Evolutionary conservation across 2,329 filamentous ascomycete species (phyloP).

Genomic region (Trichoderma arundinaceum): DNA sequence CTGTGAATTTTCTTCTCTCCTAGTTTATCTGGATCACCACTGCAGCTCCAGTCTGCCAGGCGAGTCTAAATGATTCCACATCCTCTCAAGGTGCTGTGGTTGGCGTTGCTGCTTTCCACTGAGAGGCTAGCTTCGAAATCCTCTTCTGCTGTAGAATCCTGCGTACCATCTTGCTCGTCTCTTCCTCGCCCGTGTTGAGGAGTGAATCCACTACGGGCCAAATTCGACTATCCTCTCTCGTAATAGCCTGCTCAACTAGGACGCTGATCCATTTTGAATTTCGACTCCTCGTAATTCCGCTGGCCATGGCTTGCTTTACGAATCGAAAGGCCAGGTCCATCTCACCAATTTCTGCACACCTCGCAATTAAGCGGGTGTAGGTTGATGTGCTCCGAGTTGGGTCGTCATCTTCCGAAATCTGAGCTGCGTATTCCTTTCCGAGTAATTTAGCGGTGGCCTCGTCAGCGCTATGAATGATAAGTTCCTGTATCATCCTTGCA

Average conservation of each 20-base stretch:
- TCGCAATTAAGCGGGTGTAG: constrained; percentile 40
- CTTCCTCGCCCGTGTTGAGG: constrained; percentile 34
- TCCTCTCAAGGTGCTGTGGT: neutral
- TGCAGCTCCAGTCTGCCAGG: neutral
- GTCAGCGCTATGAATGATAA: constrained; percentile 42
- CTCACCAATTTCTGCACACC: constrained; percentile 41
- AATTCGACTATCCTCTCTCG: constrained; percentile 42
- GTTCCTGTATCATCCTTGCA: constrained; percentile 39
- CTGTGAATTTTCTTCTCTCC: neutral
- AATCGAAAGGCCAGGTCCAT: constrained; percentile 46
- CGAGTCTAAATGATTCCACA: neutral
- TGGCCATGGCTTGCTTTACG: constrained; percentile 35
- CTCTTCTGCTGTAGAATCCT: constrained; percentile 39
- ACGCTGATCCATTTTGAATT: constrained; percentile 39
- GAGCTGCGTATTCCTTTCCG: constrained; percentile 41
- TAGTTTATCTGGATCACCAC: neutral
- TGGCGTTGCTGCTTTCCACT: constrained; percentile 21
- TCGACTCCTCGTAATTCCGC: constrained; percentile 14
- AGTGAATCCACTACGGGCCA: constrained; percentile 44
- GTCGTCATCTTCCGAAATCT: constrained; percentile 33
- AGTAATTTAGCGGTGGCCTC: constrained; percentile 38
- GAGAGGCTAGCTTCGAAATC: constrained; percentile 35
- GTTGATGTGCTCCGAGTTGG: constrained; percentile 32
- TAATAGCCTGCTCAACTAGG: constrained; percentile 40
- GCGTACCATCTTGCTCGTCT: constrained; percentile 35